Conservation (phyloP, 805 yeast species). For the Sungouiella blattae region DNA sequence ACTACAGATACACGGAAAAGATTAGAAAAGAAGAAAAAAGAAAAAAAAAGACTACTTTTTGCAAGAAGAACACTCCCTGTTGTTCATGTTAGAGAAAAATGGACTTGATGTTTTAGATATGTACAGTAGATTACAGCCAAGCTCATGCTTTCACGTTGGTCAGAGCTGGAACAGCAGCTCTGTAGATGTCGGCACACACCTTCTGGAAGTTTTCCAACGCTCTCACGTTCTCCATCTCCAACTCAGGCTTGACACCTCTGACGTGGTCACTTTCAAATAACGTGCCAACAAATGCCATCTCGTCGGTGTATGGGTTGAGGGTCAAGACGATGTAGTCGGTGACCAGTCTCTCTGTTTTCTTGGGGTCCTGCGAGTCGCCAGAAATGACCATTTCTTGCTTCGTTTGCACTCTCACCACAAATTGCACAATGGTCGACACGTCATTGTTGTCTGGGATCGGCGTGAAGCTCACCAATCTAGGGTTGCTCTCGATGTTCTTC, state of each 20-base stretch:
- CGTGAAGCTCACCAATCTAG: constrained; percentile 69
- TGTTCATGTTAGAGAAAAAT: no score
- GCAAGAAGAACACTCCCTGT: no score
- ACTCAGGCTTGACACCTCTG: constrained; percentile 38
- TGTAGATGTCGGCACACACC: constrained; percentile 38
- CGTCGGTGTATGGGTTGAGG: constrained; percentile 37
- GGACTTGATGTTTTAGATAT: no score
- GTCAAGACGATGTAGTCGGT: constrained; percentile 38
- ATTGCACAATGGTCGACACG: constrained; percentile 35
- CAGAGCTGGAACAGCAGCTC: no score
- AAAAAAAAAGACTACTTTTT: no score
- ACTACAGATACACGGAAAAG: no score
- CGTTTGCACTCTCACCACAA: constrained; percentile 35
- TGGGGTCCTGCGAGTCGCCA: constrained; percentile 17
- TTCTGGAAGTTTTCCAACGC: constrained; percentile 23
- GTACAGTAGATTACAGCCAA: no score
- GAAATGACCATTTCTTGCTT: constrained; percentile 34
- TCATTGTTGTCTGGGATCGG: constrained; percentile 52
- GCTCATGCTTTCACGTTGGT: no score
- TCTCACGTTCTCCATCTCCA: constrained; percentile 14
- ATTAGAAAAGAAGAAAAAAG: no score
- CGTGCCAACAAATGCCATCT: constrained; percentile 37
- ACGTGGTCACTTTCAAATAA: constrained; percentile 36
- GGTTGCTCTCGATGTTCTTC: constrained; percentile 62
- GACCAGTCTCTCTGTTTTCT: constrained; percentile 25